Evolutionary conservation across 129 eudicot species (phyloP).

Genomic region (Saposhnikovia divaricata): DNA sequence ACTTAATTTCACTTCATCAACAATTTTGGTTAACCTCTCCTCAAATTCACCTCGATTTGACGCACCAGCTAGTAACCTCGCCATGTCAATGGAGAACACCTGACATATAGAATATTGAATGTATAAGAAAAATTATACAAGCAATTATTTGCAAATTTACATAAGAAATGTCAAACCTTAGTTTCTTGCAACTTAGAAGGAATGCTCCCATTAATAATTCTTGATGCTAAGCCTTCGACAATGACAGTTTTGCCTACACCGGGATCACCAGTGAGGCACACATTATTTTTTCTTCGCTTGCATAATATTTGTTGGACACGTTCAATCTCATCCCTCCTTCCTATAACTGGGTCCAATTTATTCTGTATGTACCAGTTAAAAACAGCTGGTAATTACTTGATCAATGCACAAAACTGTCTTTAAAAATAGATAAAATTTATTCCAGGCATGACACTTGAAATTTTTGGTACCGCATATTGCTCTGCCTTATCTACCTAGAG

Average conservation of each 20-base stretch:
- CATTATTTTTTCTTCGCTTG: conserved; percentile 12
- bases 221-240: conserved; percentile 17
- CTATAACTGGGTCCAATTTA: conserved; percentile 18
- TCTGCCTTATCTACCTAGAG: too few relatives aligned
- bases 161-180: background rate
- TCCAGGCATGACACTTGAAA: too few relatives aligned
- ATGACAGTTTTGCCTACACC: conserved; percentile 24
- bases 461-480: too few relatives aligned
- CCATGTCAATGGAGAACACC: conserved; percentile 6
- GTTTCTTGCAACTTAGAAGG: background rate
- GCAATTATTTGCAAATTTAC: background rate
- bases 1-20: conserved; percentile 12
- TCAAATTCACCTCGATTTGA: conserved; percentile 3
- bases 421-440: too few relatives aligned
- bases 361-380: conserved; percentile 1
- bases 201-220: background rate
- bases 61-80: background rate
- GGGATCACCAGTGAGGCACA: conserved; percentile 18
- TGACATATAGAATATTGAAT: background rate
- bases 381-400: too few relatives aligned
- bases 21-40: background rate
- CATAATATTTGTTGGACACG: conserved; percentile 10
- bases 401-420: background rate
- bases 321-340: conserved; percentile 7
- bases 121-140: too few relatives aligned